Percentiles rank a stretch among this genome's conserved stretches.
These are phyloP conservation scores for Coffea canephora DNA, from an alignment of 257 asterid genomes.

Conservation along the genomic window DNA sequence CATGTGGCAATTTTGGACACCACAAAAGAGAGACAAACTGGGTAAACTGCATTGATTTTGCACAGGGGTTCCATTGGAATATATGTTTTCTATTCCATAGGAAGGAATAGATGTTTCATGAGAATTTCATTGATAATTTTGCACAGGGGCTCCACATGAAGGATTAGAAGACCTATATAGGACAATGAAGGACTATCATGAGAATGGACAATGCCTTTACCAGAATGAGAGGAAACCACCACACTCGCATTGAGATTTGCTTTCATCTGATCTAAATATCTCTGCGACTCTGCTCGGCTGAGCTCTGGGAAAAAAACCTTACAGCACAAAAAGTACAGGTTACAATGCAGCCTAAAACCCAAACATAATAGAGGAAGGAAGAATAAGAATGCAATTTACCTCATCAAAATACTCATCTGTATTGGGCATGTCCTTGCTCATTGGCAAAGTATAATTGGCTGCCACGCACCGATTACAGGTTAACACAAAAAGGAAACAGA, in stretches of 20 bases:
- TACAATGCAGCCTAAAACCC: neutral
- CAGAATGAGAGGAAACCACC: conserved; percentile 13
- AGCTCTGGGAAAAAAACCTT: conserved; percentile 53
- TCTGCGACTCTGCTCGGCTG: conserved; percentile 41
- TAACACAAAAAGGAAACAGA: conserved; percentile 8
- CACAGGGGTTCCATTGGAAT: conserved; percentile 15
- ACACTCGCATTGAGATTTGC: conserved; percentile 21
- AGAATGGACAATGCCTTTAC: conserved; percentile 16
- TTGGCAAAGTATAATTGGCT: conserved; percentile 50
- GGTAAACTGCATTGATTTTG: conserved; percentile 31
- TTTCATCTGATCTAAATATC: conserved; percentile 53
- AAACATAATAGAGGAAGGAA: neutral
- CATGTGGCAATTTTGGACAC: conserved; percentile 10
- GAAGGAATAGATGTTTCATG: conserved; percentile 24
- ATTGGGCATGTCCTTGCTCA: conserved; percentile 42
- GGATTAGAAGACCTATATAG: conserved; percentile 17
- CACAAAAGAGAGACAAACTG: conserved; percentile 6
- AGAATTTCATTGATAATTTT: neutral
- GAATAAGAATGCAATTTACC: conserved; percentile 25
- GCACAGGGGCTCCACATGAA: conserved; percentile 22
- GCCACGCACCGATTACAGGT: conserved; percentile 21
- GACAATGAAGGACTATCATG: conserved; percentile 17
- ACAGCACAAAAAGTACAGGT: conserved; percentile 1
- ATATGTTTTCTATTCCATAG: neutral
- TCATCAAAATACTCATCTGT: conserved; percentile 53